Evolutionary conservation across 2,329 filamentous ascomycete genomes (phyloP).

Genomic region (Ampelomyces quisqualis): DNA sequence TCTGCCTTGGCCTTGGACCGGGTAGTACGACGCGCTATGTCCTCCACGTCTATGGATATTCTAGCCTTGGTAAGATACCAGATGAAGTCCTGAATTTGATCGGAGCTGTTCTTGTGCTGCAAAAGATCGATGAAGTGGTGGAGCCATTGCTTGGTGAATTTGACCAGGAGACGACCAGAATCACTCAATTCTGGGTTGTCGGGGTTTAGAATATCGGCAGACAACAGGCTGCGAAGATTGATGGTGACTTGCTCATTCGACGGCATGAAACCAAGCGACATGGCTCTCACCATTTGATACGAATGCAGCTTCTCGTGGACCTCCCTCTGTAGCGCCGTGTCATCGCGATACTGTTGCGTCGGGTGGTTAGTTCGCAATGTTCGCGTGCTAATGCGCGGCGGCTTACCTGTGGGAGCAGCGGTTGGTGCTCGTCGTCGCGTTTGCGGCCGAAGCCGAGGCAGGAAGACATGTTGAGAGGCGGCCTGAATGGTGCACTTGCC

Average conservation of each 20-base stretch:
- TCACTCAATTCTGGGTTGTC: slow-evolving; percentile 73
- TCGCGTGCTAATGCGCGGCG: not conserved
- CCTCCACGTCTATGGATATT: slow-evolving; percentile 65
- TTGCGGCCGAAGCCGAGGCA: slow-evolving; percentile 62
- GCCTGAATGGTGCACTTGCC: not conserved
- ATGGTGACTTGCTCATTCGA: slow-evolving; percentile 81
- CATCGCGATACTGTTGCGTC: slow-evolving; percentile 63
- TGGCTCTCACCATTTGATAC: slow-evolving; percentile 85
- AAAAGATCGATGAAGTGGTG: slow-evolving; percentile 79
- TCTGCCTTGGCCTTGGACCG: slow-evolving; percentile 68
- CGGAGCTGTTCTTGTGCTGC: slow-evolving; percentile 75
- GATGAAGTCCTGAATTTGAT: slow-evolving; percentile 89
- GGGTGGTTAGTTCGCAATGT: not conserved
- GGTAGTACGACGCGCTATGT: slow-evolving; percentile 62
- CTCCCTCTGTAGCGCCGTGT: slow-evolving; percentile 67
- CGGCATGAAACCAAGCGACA: slow-evolving; percentile 85
- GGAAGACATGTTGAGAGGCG: slow-evolving; percentile 53
- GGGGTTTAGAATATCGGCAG: slow-evolving; percentile 75
- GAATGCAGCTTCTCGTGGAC: slow-evolving; percentile 88
- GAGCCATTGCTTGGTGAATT: slow-evolving; percentile 71
- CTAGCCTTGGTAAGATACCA: slow-evolving; percentile 80
- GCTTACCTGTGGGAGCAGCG: slow-evolving; percentile 67
- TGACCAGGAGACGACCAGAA: slow-evolving; percentile 71
- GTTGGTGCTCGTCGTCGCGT: slow-evolving; percentile 63
- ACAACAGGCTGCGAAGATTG: slow-evolving; percentile 76